Evolutionary conservation across 2,329 filamentous ascomycete species (phyloP), one percentile per base, ranked within the genome.

Genomic region (Mariannaea elegans): DNA sequence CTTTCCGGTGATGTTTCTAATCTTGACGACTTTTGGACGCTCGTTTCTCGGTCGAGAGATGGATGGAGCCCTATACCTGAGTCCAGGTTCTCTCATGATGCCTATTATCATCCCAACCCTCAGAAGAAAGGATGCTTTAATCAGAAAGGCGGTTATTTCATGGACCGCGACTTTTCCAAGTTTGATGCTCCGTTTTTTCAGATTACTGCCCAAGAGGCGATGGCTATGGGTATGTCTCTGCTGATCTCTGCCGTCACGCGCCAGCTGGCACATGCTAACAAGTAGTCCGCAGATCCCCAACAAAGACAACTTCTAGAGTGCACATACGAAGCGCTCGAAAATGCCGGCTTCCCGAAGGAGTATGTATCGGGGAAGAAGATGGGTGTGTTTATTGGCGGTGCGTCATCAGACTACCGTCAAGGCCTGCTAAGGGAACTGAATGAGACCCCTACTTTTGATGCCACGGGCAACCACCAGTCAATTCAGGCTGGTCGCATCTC

Each of bases 181-280:
- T 84, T 85, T 56, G 82, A 85, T 49, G 82, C 82, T 0, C 79
- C 80, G 0, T 85, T 85, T 65, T 85, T 85, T 67, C 78, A 78
- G 42, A 72, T 84, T n/a, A 82, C 81, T 1, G 76, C 80, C 61
- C 80, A 81, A 61, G 81, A 84, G 68, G 82, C 80, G 24, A 75
- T 75, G 46, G 80, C 81, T 1, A 82, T 85, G 80, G 72, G 71
- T 73, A 67, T 19, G 49, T 18, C n/a, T 36, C 14, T 9, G n/a
- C 47, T 21, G 13, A 4, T 8, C 14, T 16, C 42, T 7, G 19
- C 27, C 31, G 31, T 23, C 18, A 12, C 7, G 3, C 3, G 3
- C n/a, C 13, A 18, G 18, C 16, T 16, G 13, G 19, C 24, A 13
- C 13, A 4, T 18, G 13, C 38, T 60, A 44, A 55, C 45, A 32